phyloP scores from a whole-genome alignment of 805 yeast species.

The Lachancea sp. region DNA sequence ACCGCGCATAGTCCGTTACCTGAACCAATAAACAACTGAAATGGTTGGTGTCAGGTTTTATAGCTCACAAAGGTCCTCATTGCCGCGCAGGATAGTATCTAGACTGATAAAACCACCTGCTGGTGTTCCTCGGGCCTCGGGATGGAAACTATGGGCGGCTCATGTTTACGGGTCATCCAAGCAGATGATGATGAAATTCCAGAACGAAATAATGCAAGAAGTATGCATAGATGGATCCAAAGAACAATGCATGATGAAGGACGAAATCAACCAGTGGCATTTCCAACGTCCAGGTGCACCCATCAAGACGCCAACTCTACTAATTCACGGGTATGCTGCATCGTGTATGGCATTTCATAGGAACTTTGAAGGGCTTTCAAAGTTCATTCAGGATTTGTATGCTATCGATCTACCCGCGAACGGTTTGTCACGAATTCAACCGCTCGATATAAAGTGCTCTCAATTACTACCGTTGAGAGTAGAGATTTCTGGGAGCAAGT shows the following conservation, averaged over 20 bases:
- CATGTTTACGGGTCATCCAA: conserved; percentile 3
- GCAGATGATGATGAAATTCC: conserved; percentile 16
- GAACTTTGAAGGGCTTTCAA: conserved; percentile 51
- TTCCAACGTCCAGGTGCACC: conserved; percentile 23
- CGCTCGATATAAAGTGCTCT: conserved; percentile 11
- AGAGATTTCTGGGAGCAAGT: conserved; percentile 18
- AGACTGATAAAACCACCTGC: conserved; percentile 7
- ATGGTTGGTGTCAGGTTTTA: neutral
- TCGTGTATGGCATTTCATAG: conserved; percentile 75
- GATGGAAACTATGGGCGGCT: conserved; percentile 11
- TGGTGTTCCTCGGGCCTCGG: conserved; percentile 6
- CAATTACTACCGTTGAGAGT: conserved; percentile 15
- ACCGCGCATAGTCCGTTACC: too few relatives aligned
- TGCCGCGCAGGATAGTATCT: conserved; percentile 6
- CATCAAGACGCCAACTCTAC: conserved; percentile 37
- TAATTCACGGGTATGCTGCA: conserved; percentile 92
- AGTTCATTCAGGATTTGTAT: conserved; percentile 49
- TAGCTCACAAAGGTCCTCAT: conserved; percentile 1
- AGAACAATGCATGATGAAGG: conserved; percentile 17
- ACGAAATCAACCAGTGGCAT: conserved; percentile 31
- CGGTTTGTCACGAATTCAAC: conserved; percentile 56
- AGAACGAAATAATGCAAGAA: conserved; percentile 21
- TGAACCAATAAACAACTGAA: too few relatives aligned
- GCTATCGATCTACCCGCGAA: conserved; percentile 68
- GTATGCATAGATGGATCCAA: conserved; percentile 15